Percentiles rank a stretch among this genome's conserved stretches.
These are phyloP conservation scores for Colletotrichum filicis DNA, from an alignment of 2,329 filamentous ascomycete species.

Conservation along the genomic window DNA sequence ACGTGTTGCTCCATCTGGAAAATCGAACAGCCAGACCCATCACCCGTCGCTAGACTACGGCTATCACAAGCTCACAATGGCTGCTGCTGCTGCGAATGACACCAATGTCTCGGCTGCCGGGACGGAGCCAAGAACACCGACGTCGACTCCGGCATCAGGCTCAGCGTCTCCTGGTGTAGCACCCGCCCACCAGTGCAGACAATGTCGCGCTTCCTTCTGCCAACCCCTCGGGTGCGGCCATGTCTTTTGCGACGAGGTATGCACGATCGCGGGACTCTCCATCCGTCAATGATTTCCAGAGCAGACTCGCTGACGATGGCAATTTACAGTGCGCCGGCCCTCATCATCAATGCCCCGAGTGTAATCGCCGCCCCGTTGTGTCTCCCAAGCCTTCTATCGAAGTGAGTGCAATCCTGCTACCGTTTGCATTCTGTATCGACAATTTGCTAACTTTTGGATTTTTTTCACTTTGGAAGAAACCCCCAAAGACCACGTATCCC, in stretches of 20 bases:
- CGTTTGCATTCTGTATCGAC: not conserved
- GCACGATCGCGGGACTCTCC: not conserved
- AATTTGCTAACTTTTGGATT: not conserved
- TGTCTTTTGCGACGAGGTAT: slow-evolving; percentile 19
- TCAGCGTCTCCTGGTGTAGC: not conserved
- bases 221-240: slow-evolving; percentile 20
- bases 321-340: not conserved
- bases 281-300: not conserved
- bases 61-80: not conserved
- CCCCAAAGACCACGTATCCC: not conserved
- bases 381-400: not conserved
- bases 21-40: not conserved
- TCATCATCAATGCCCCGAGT: not conserved
- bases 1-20: too few relatives aligned
- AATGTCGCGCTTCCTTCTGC: slow-evolving; percentile 9
- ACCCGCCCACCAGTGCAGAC: slow-evolving; percentile 18
- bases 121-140: not conserved
- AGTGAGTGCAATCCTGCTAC: not conserved
- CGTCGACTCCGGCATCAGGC: not conserved
- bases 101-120: not conserved
- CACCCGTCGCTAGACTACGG: not conserved
- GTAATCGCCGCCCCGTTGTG: not conserved
- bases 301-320: not conserved
- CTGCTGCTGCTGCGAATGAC: not conserved
- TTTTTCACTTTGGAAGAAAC: not conserved